Conservation (phyloP, 352 stramenopile genomes). For the Thraustochytrium striatum region DNA sequence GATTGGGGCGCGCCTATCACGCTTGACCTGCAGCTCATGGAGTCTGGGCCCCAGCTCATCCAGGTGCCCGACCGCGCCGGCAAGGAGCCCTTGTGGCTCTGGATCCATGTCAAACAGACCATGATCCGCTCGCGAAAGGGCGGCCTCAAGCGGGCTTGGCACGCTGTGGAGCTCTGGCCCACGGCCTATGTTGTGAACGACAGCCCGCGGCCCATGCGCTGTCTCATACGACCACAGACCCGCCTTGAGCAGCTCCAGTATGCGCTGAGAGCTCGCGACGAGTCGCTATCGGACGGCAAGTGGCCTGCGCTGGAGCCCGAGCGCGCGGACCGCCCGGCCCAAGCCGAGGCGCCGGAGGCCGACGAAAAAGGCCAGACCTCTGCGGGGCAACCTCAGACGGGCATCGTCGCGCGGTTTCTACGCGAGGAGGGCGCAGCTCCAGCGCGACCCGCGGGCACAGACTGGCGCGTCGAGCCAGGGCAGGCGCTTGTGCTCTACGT, state of each 20-base stretch:
- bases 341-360: too few species aligned
- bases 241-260: conserved; percentile 39
- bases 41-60: not conserved
- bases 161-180: conserved; percentile 39
- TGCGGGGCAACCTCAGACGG: too few species aligned
- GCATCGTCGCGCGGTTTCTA: too few species aligned
- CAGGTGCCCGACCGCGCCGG: conserved; percentile 6
- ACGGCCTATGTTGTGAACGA: conserved; percentile 24
- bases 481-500: not conserved
- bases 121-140: not conserved
- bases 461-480: not conserved
- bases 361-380: too few species aligned
- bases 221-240: conserved; percentile 1
- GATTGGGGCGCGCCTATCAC: conserved; percentile 29
- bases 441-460: not conserved
- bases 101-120: conserved; percentile 15
- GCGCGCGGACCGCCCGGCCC: not conserved
- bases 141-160: not conserved
- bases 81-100: not conserved
- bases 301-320: not conserved
- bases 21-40: not conserved
- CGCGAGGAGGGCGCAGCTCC: too few species aligned
- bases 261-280: not conserved
- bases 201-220: not conserved
- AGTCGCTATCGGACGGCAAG: not conserved